phyloP scores from a whole-genome alignment of 306 rosid genomes.

The Cucumis melo region DNA sequence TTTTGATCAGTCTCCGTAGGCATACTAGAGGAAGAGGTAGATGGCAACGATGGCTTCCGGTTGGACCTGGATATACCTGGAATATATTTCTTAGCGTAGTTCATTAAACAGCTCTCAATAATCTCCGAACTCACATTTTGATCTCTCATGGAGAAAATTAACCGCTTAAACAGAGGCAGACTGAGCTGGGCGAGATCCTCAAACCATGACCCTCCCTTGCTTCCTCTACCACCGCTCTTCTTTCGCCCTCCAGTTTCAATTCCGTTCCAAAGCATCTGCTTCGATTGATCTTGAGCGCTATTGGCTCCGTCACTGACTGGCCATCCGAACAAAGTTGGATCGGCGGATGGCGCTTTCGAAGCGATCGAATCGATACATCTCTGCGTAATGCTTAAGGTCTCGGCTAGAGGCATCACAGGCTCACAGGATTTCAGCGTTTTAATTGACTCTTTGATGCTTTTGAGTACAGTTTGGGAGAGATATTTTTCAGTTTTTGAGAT shows the following conservation, averaged over 20 bases:
- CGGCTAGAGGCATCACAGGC: conserved; percentile 44
- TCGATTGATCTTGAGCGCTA: conserved; percentile 25
- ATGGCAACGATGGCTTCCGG: conserved; percentile 43
- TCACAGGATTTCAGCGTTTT: conserved; percentile 77
- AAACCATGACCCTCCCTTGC: conserved; percentile 48
- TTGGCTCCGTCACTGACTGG: conserved; percentile 37
- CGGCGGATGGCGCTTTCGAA: conserved; percentile 47
- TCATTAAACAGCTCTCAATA: conserved; percentile 62
- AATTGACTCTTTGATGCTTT: conserved; percentile 57
- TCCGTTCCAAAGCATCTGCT: conserved; percentile 55
- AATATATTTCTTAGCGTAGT: conserved; percentile 70
- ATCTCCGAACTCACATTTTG: conserved; percentile 44
- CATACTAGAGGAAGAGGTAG: conserved; percentile 29
- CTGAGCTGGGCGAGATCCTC: conserved; percentile 60
- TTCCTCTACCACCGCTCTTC: conserved; percentile 20
- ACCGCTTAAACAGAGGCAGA: conserved; percentile 50
- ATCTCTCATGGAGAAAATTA: conserved; percentile 47
- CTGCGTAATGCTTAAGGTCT: conserved; percentile 45
- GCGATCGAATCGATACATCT: conserved; percentile 55
- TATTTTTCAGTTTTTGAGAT: conserved; percentile 69
- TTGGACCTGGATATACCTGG: conserved; percentile 69
- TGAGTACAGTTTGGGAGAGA: conserved; percentile 51
- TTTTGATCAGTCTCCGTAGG: conserved; percentile 60
- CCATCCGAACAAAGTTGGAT: conserved; percentile 77
- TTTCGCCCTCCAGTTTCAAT: conserved; percentile 42